Conservation (phyloP, 148 eudicot species). For the Heliamphora exappendiculata region DNA sequence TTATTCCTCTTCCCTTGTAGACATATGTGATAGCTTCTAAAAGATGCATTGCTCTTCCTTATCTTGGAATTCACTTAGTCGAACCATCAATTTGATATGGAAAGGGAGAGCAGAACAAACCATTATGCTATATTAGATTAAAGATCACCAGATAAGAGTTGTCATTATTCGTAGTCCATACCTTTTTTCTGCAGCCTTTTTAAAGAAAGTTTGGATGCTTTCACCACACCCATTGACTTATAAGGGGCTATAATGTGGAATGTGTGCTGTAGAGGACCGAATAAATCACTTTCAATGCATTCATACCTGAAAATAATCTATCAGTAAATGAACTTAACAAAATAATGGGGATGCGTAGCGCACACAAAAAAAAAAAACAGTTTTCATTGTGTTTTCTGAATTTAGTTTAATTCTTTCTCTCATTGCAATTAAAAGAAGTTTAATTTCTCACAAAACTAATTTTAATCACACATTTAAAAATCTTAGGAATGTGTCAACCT, state of each 20-base stretch:
- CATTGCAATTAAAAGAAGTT: neutral
- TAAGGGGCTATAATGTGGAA: slow-evolving; percentile 59
- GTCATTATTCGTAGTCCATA: neutral
- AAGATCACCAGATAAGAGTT: neutral
- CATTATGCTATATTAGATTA: neutral
- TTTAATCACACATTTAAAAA: neutral
- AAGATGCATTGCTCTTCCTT: neutral
- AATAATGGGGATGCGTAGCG: neutral
- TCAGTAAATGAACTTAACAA: slow-evolving; percentile 1
- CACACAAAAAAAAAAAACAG: neutral
- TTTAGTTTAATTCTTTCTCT: neutral
- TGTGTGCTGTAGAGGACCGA: slow-evolving; percentile 45
- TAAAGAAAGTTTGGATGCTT: slow-evolving; percentile 36
- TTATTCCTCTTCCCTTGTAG: neutral
- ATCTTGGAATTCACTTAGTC: neutral
- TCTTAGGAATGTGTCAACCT: neutral
- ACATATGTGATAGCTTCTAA: neutral
- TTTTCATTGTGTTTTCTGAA: neutral
- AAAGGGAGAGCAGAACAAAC: neutral
- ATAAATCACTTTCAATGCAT: slow-evolving; percentile 58
- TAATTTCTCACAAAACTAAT: neutral
- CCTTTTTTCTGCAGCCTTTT: neutral
- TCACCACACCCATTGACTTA: slow-evolving; percentile 51
- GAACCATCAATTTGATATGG: neutral
- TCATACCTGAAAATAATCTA: slow-evolving; percentile 46